Percentiles rank a stretch among this genome's conserved stretches.
Conservation (phyloP, 495 filamentous ascomycete genomes). For the Evansstolkia leycettana region DNA sequence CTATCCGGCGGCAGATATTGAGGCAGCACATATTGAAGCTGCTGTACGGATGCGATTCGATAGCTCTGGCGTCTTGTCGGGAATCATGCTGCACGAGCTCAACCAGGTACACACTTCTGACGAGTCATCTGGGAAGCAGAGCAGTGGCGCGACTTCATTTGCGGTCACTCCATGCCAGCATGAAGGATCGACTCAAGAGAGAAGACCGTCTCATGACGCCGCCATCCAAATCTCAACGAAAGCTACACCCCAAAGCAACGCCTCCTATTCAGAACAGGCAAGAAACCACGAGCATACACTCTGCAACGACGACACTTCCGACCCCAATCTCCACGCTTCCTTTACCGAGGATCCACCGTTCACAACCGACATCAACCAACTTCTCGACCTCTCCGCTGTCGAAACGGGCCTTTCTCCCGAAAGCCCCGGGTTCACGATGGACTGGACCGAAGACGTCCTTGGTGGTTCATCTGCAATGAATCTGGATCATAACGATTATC, state of each 20-base stretch:
- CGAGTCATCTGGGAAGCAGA: too few relatives aligned
- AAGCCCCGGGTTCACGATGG: conserved; percentile 13
- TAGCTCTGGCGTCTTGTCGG: conserved; percentile 19
- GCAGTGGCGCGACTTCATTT: too few relatives aligned
- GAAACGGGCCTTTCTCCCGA: conserved; percentile 1
- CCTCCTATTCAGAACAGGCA: too few relatives aligned
- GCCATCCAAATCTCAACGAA: too few relatives aligned
- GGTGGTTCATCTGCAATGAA: neutral
- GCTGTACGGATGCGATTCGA: conserved; percentile 47
- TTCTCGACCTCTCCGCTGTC: conserved; percentile 2
- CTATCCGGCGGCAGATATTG: conserved; percentile 73
- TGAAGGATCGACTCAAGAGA: too few relatives aligned
- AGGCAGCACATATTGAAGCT: conserved; percentile 67
- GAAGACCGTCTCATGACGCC: conserved; percentile 3
- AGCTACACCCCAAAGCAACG: too few relatives aligned
- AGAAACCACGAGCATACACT: conserved; percentile 5
- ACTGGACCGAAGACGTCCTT: conserved; percentile 27
- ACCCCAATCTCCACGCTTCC: conserved; percentile 15
- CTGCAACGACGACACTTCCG: conserved; percentile 14
- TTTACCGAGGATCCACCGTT: too few relatives aligned
- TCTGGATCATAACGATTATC: conserved; percentile 3
- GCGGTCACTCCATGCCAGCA: too few relatives aligned
- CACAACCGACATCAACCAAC: conserved; percentile 1
- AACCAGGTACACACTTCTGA: conserved; percentile 7
- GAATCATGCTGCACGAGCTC: conserved; percentile 19